phyloP scores from a whole-genome alignment of 1,139 yeast genomes.

The Candida mesenterica region DNA sequence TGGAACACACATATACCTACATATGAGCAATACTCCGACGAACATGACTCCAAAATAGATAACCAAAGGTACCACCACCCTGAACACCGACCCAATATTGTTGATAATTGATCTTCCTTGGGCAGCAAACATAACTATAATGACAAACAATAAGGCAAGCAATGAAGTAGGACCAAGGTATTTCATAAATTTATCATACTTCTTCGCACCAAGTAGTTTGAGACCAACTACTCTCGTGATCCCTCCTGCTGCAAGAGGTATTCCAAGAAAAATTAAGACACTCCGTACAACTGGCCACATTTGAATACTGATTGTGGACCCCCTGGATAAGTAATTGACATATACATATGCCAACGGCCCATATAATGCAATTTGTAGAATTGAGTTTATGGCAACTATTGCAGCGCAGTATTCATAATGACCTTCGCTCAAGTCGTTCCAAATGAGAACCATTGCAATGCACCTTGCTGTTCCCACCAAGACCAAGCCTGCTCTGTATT shows the following conservation, averaged over 20 bases:
- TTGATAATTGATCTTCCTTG: conserved; percentile 52
- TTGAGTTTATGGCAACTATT: conserved; percentile 50
- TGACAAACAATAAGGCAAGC: conserved; percentile 52
- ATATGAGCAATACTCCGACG: conserved; percentile 27
- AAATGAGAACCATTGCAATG: conserved; percentile 63
- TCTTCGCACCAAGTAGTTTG: not conserved
- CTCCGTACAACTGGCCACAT: conserved; percentile 40
- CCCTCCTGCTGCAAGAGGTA: conserved; percentile 51
- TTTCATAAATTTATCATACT: conserved; percentile 28
- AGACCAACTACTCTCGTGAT: conserved; percentile 30
- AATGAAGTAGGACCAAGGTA: conserved; percentile 50
- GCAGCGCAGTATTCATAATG: conserved; percentile 52
- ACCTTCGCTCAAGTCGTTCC: conserved; percentile 59
- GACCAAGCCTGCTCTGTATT: conserved; percentile 53
- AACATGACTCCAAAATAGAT: conserved; percentile 50
- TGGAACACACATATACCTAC: conserved; percentile 24
- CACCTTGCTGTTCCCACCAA: conserved; percentile 63
- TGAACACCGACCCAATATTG: conserved; percentile 49
- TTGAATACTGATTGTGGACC: not conserved
- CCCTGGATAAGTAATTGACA: conserved; percentile 13
- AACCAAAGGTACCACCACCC: conserved; percentile 51
- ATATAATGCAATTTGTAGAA: conserved; percentile 52
- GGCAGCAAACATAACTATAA: conserved; percentile 51
- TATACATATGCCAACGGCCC: conserved; percentile 37
- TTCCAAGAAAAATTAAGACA: conserved; percentile 55